Conservation (phyloP, 2,329 filamentous ascomycete species). For the Colletotrichum theobromicola region DNA sequence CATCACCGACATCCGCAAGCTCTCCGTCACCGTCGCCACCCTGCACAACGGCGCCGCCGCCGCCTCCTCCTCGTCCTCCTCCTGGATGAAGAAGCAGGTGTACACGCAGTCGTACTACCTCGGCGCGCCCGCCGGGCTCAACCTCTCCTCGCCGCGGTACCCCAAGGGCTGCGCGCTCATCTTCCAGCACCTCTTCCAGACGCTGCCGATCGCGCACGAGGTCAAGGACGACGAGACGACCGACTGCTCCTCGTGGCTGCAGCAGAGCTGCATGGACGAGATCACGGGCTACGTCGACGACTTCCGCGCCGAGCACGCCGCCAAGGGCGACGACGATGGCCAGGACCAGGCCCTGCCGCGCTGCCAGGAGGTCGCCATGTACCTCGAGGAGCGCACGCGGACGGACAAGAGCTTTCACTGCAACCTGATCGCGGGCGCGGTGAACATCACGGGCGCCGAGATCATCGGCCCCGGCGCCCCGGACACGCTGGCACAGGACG, state of each 20-base stretch:
- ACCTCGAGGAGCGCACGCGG: conserved; percentile 18
- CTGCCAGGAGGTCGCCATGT: conserved; percentile 16
- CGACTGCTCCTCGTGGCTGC: conserved; percentile 18
- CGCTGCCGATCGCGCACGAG: conserved; percentile 16
- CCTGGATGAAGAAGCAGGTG: conserved; percentile 18
- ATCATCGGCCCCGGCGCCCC: conserved; percentile 16
- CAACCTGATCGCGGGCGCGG: conserved; percentile 19
- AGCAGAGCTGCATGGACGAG: conserved; percentile 22
- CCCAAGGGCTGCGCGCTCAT: conserved; percentile 19
- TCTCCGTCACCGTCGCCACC: conserved; percentile 14
- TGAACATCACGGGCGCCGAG: conserved; percentile 16
- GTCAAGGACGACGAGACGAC: conserved; percentile 12
- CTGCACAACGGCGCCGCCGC: neutral
- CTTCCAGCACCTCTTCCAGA: conserved; percentile 21
- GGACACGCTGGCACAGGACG: neutral
- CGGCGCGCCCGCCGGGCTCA: conserved; percentile 8
- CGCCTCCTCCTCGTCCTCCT: neutral
- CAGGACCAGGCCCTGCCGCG: neutral
- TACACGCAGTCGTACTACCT: conserved; percentile 21
- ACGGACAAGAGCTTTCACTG: conserved; percentile 15
- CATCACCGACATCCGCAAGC: conserved; percentile 15
- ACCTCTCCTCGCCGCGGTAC: neutral
- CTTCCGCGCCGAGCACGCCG: conserved; percentile 11
- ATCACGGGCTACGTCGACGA: conserved; percentile 21
- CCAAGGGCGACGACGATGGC: too few relatives aligned